A percentile compares a stretch with the other conserved stretches of the same genome.
phyloP scores from a whole-genome alignment of 305 asterid species.

The Fraxinus baroniana region DNA sequence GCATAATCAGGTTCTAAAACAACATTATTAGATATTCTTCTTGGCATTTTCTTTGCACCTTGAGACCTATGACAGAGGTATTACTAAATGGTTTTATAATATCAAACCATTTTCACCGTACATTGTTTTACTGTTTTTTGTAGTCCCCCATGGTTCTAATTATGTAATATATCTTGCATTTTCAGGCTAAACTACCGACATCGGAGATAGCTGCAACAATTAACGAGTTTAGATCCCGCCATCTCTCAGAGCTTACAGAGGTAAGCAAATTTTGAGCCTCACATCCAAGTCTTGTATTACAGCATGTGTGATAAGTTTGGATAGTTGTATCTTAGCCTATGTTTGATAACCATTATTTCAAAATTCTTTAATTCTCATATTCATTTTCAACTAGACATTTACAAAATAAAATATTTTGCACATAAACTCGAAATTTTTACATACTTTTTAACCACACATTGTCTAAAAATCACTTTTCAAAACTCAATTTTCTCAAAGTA shows the following conservation, averaged over 20 bases:
- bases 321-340: neutral
- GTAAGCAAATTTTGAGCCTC: slow-evolving; percentile 36
- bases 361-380: too few relatives aligned
- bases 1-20: neutral
- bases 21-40: neutral
- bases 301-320: neutral
- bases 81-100: neutral
- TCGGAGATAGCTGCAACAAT: slow-evolving; percentile 93
- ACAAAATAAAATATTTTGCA: too few relatives aligned
- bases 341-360: too few relatives aligned
- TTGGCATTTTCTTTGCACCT: neutral
- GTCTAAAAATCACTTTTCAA: too few relatives aligned
- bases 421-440: too few relatives aligned
- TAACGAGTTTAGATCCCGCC: slow-evolving; percentile 94
- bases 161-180: neutral
- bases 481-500: too few relatives aligned
- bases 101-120: neutral
- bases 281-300: neutral
- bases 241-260: slow-evolving; percentile 97
- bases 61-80: neutral
- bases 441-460: too few relatives aligned
- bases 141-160: neutral
- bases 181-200: slow-evolving; percentile 83
- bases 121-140: neutral
- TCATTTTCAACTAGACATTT: too few relatives aligned